phyloP scores from a whole-genome alignment of 768 basidiomycete species.

The Serendipita sp. region DNA sequence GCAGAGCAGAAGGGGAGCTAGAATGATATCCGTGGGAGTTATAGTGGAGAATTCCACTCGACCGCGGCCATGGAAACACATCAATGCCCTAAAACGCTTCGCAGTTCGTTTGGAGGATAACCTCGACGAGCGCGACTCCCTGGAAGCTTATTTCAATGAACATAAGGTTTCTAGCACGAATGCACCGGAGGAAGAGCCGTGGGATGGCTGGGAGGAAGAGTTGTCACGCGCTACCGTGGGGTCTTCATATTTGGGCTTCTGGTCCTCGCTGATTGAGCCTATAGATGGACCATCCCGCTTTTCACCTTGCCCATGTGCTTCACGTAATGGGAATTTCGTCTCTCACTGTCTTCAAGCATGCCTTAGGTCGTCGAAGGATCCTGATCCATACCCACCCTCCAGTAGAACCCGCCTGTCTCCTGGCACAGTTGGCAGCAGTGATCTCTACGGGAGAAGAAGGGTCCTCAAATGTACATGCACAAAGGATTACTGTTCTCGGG shows the following conservation, averaged over 20 bases:
- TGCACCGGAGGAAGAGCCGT: conserved; percentile 41
- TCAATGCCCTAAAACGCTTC: conserved; percentile 45
- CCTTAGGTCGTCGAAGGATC: conserved; percentile 57
- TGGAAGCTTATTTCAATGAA: conserved; percentile 47
- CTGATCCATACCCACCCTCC: conserved; percentile 63
- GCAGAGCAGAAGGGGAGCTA: conserved; percentile 61
- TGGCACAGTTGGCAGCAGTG: conserved; percentile 47
- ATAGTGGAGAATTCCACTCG: conserved; percentile 48
- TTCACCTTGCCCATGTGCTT: conserved; percentile 61
- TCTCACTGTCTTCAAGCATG: conserved; percentile 64
- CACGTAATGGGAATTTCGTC: conserved; percentile 66
- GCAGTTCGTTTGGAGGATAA: conserved; percentile 28
- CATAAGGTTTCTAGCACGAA: conserved; percentile 36
- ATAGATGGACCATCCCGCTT: conserved; percentile 32
- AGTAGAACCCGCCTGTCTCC: conserved; percentile 61
- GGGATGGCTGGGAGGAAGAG: conserved; percentile 56
- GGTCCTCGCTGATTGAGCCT: conserved; percentile 9
- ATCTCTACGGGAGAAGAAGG: conserved; percentile 29
- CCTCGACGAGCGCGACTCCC: conserved; percentile 49
- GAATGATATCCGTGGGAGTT: conserved; percentile 63
- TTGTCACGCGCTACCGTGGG: conserved; percentile 32
- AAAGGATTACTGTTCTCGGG: conserved; percentile 54
- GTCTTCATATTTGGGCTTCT: background rate
- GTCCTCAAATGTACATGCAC: conserved; percentile 18
- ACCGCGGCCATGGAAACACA: conserved; percentile 64